Base-by-base conservation (phyloP, 2,329 filamentous ascomycete genomes). In the Sphaceloma murrayae region DNA sequence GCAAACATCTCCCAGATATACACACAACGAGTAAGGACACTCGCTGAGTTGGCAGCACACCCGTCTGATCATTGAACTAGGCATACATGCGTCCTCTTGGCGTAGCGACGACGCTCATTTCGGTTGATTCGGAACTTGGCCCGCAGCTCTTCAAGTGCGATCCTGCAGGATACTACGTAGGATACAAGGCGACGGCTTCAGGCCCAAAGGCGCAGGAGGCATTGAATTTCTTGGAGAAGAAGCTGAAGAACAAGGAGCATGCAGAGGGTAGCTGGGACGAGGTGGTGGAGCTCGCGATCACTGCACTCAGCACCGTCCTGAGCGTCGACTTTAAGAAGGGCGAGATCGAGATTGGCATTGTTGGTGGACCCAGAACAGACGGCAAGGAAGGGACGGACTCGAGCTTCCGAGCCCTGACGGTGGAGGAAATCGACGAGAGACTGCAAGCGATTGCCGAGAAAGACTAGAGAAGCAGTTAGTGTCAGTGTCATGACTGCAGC, bases 301-400 rank as follows among this genome's bases (percentile, higher is more conserved):
- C 86, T 33, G 89, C 91, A 5, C 70, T 98, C 64, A 94, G 88
- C 76, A 94, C 85, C 26, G 88, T 98, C 49, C 75, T 98, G 52
- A 95, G 89, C 67, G 94, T 96, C 65, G 91, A 98, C 65, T 98
- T 98, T 74, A 98, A 98, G 78, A 96, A 96, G 75, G 84, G 84
- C 56, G 91, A 98, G 73, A 81, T 98, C 63, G 91, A 98, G 70
- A 85, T 98, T 67, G 91, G 91, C 51, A 88, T 98, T 60, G 91
- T 95, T 45, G 91, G 91, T 53, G 89, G 87, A 21, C 88, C 89
- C 47, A 76, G 78, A 57, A 67, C 72, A 48, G 85, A 94, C 60
- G 89, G 88, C 54, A 75, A 84, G 67, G 84, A 93, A 63, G 86
- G 85, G 52, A 83, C 81, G 51, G 76, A 85, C 58, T 67, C 81